Evolutionary conservation across 73 alveolate genomes (phyloP), one percentile per base, ranked within the genome.

Genomic region (Paramecium octaurelia): DNA sequence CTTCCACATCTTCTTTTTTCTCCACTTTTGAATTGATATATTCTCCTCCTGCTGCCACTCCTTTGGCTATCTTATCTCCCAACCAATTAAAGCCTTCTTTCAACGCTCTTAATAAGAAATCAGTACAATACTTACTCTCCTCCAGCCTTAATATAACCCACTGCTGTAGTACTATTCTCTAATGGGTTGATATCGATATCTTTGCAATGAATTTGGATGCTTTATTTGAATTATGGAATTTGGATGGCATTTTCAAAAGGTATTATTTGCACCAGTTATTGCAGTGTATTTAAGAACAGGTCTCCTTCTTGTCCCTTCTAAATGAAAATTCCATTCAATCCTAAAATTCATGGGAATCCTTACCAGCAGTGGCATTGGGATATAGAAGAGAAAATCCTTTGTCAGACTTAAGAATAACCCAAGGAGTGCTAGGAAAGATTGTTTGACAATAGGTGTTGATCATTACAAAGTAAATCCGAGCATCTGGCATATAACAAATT

Each of bases 11-110:
- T 24, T 80, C 91, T 10, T 80, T 44, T 80, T 80, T 80, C 24
- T 80, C 91, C 11, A 80, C 91, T 80, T 80, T 80, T 11, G 71
- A 44, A 80, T 46, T 80, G 20, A 80, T 80, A 14, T 43, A 80
- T 48, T 80, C 46, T 9, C 91, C 91, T 11, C 91, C 91, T 46
- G 73, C 73, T 43, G 70, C 46, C 3, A 80, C 91, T 23, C 91
- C 91, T 44, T 42, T 18, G 4, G 91, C 91, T 14, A 80, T 23
- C 34, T 80, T 80, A 20, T 80, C 91, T n/a, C 91, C 91, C 20
- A 80, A 24, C 91, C 91, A 80, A 42, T 3, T n/a, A 42, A 80
- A 80, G 4, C 91, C 91, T 80, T 80, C 91, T 43, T 80, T 80
- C 46, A 80, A 80, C 11, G 91, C 91, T 43, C 91, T 80, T 20